Conservation (phyloP, 2,329 filamentous ascomycete genomes). For the Xylariaceae sp. region DNA sequence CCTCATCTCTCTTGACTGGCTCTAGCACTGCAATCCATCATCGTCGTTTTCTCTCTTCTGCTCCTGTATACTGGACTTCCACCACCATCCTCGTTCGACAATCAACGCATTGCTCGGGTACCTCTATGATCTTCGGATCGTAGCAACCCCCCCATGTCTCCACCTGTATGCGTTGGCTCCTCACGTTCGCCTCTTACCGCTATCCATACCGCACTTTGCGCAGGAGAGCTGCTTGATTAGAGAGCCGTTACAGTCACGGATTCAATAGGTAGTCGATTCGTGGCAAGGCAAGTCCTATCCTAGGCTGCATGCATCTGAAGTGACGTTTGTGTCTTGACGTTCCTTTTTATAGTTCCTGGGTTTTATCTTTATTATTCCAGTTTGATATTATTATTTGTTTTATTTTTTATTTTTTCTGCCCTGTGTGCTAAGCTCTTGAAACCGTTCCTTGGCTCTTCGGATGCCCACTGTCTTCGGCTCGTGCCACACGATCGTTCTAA, state of each 20-base stretch:
- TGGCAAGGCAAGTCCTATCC: slow-evolving; percentile 11
- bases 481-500: slow-evolving; percentile 17
- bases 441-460: slow-evolving; percentile 11
- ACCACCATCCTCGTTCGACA: slow-evolving; percentile 11
- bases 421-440: slow-evolving; percentile 18
- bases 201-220: slow-evolving; percentile 21
- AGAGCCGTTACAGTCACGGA: slow-evolving; percentile 5
- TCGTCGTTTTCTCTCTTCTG: slow-evolving; percentile 14
- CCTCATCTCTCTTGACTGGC: slow-evolving; percentile 17
- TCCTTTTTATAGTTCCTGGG: slow-evolving; percentile 8
- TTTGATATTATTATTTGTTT: slow-evolving; percentile 1
- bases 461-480: slow-evolving; percentile 13
- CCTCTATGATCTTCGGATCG: slow-evolving; percentile 5
- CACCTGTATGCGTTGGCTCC: slow-evolving; percentile 23
- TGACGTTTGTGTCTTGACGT: slow-evolving; percentile 15
- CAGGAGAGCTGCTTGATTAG: slow-evolving; percentile 8
- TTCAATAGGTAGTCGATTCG: slow-evolving; percentile 6
- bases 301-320: slow-evolving; percentile 15
- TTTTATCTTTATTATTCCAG: slow-evolving; percentile 2
- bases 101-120: background rate
- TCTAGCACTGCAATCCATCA: slow-evolving; percentile 14
- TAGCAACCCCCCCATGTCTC: slow-evolving; percentile 14
- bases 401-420: slow-evolving; percentile 6
- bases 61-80: slow-evolving; percentile 5
- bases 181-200: slow-evolving; percentile 24